Conservation (phyloP, 192 early-diverging fungal species). For the Radiomyces spectabilis region DNA sequence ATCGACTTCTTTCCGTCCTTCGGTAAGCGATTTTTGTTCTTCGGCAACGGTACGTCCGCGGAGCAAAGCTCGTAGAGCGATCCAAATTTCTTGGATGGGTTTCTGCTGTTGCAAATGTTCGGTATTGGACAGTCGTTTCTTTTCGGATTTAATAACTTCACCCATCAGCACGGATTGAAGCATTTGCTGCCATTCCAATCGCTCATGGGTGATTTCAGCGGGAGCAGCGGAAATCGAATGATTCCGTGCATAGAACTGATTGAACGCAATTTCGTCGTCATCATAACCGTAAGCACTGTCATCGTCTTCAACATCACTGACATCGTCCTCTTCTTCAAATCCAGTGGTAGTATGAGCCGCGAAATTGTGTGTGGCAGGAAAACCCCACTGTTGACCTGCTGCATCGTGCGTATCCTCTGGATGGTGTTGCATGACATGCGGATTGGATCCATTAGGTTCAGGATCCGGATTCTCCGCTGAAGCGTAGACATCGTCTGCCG, state of each 20-base stretch:
- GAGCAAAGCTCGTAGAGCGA: slow-evolving; percentile 59
- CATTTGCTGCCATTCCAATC: slow-evolving; percentile 84
- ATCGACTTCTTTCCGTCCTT: slow-evolving; percentile 51
- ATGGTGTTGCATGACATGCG: no score
- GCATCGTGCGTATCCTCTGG: no score
- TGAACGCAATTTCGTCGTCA: slow-evolving; percentile 15
- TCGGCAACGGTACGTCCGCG: slow-evolving; percentile 49
- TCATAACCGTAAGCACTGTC: slow-evolving; percentile 1
- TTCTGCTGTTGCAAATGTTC: slow-evolving; percentile 39
- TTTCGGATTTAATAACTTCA: slow-evolving; percentile 80
- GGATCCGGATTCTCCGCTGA: no score
- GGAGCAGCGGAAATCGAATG: slow-evolving; percentile 11
- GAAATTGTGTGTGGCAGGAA: no score
- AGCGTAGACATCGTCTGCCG: no score
- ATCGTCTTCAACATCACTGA: slow-evolving; percentile 10
- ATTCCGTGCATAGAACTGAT: slow-evolving; percentile 12
- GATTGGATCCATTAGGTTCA: no score
- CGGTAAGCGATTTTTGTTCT: slow-evolving; percentile 62
- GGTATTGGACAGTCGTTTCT: slow-evolving; percentile 55
- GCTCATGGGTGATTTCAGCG: slow-evolving; percentile 51
- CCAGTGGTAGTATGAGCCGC: no score
- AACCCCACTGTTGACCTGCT: no score
- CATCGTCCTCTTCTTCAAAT: no score
- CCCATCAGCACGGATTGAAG: slow-evolving; percentile 72
- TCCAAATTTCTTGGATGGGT: slow-evolving; percentile 57